These are phyloP conservation scores for Fusarium sp. DNA, from an alignment of 2,329 filamentous ascomycete genomes.

Conservation along the genomic window DNA sequence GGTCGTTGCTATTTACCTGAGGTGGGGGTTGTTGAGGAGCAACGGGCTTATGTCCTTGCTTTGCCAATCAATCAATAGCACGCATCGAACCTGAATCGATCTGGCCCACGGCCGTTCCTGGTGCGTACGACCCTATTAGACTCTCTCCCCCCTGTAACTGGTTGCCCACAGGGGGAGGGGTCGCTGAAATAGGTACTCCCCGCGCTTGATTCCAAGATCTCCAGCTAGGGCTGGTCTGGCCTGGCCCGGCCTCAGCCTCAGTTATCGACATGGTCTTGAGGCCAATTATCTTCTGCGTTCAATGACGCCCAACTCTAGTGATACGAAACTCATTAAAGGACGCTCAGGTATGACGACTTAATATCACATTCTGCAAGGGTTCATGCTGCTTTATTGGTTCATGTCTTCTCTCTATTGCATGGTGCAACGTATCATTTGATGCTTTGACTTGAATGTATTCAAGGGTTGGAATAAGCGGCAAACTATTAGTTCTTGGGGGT, in stretches of 20 bases:
- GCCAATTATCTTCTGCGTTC: slow-evolving; percentile 8
- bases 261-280: not conserved
- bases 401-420: not conserved
- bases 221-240: not conserved
- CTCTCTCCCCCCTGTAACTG: slow-evolving; percentile 23
- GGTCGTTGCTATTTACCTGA: slow-evolving; percentile 35
- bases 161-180: slow-evolving; percentile 10
- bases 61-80: slow-evolving; percentile 30
- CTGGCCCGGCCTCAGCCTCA: slow-evolving; percentile 15
- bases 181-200: slow-evolving; percentile 16
- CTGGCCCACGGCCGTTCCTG: slow-evolving; percentile 31
- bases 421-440: slow-evolving; percentile 12
- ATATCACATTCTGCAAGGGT: not conserved
- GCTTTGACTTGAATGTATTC: not conserved
- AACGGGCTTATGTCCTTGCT: slow-evolving; percentile 24
- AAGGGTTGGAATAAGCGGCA: slow-evolving; percentile 6
- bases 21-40: slow-evolving; percentile 42
- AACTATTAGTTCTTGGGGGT: not conserved
- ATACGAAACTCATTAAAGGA: not conserved
- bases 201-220: slow-evolving; percentile 21
- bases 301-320: not conserved
- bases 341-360: not conserved
- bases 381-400: not conserved
- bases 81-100: slow-evolving; percentile 23
- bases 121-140: slow-evolving; percentile 28